Evolutionary conservation across 2,329 filamentous ascomycete genomes (phyloP), one percentile per base, ranked within the genome.

Genomic region (Fusarium sp.): DNA sequence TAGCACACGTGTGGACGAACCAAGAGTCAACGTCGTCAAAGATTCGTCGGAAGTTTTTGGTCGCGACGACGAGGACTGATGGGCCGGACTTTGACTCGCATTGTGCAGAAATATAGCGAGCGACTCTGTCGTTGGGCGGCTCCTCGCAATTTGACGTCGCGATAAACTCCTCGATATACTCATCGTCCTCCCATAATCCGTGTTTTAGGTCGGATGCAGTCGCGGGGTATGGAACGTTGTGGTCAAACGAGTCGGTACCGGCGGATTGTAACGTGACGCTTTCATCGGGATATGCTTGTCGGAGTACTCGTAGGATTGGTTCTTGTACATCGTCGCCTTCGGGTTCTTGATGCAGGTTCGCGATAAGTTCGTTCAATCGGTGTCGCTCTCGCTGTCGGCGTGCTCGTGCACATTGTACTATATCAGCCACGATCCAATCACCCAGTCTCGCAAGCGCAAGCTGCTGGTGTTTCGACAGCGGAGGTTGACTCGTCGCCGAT

Each of bases 21-120:
- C 82, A 84, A 1, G 81, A 71, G 57, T 85, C 83, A 3, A 84
- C 72, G 44, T 85, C 83, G 47, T 85, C 83, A 51, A 84, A 84
- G 6, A 85, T 79, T 1, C 76, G 68, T 30, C 80, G 79, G n/a
- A 84, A 78, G 3, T 84, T 79, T 3, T 76, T 80, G 1, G 80
- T 82, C 3, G 78, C 78, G 4, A 84, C 78, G 1, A 82, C 75
- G 0, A 85, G 73, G 1, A 79, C 76, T 0, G 78, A 81, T 0
- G 76, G 74, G 1, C 68, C 74, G 0, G 74, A 70, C 15, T 75
- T 75, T 4, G 70, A 79, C 34, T 80, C 77, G 54, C 80, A 82
- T 22, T 76, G 76, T 18, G 78, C 74, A 16, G 77, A 73, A 15
- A 84, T 77, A 1, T 78, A 77, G 6, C 83, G 81, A 1, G 84